Evolutionary conservation across 2,329 filamentous ascomycete species (phyloP).

Genomic region (Bretziella fagacearum): DNA sequence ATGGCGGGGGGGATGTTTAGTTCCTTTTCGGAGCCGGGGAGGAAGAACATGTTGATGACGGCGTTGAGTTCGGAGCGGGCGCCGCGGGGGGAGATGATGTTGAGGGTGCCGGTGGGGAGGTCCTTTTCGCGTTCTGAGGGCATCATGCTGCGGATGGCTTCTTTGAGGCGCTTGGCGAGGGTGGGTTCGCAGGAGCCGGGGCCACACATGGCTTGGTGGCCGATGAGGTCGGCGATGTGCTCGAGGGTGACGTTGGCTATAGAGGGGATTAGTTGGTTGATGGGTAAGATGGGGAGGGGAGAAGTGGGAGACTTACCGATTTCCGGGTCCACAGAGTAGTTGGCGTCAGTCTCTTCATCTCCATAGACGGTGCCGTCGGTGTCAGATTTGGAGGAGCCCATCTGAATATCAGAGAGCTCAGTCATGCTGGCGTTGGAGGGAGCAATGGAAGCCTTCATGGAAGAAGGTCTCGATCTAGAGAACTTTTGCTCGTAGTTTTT

Average conservation of each 20-base stretch:
- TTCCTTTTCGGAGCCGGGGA: conserved; percentile 27
- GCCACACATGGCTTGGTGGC: conserved; percentile 14
- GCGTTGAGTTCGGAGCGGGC: conserved; percentile 23
- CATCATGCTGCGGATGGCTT: conserved; percentile 15
- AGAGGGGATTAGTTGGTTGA: background rate
- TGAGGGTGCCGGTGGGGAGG: conserved; percentile 14
- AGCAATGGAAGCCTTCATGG: conserved; percentile 14
- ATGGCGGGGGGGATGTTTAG: conserved; percentile 30
- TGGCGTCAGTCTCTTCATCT: conserved; percentile 20
- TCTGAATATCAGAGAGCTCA: conserved; percentile 4
- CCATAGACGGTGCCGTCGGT: conserved; percentile 16
- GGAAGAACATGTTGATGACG: conserved; percentile 26
- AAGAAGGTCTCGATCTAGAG: conserved; percentile 11
- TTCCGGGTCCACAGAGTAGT: conserved; percentile 21
- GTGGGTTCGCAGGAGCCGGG: conserved; percentile 12
- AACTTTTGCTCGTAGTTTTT: conserved; percentile 26
- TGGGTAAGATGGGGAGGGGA: background rate
- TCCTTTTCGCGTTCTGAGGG: conserved; percentile 13
- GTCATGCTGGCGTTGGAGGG: conserved; percentile 11
- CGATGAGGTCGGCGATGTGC: conserved; percentile 14
- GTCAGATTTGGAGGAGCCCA: conserved; percentile 2
- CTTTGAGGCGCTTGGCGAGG: conserved; percentile 17
- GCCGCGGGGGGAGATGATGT: conserved; percentile 14
- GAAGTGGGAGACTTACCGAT: conserved; percentile 18
- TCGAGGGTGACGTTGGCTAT: conserved; percentile 14